A percentile compares a stretch with the other conserved stretches of the same genome.
Evolutionary conservation across 176 grass and related monocot species (phyloP).

Genomic region (Bromus sterilis): DNA sequence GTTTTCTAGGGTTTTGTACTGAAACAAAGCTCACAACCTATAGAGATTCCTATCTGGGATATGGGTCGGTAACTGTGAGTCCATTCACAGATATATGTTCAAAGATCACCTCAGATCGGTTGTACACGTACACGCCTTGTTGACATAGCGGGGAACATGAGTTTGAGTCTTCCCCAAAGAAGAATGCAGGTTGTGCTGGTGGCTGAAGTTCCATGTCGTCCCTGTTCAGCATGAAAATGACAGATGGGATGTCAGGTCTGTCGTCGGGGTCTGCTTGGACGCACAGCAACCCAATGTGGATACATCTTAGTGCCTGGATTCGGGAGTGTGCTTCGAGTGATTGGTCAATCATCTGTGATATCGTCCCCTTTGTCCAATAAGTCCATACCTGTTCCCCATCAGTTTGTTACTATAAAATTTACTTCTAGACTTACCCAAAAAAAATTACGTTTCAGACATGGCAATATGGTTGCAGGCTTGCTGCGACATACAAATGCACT

Average conservation of each 20-base stretch:
- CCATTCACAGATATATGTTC: constrained; percentile 7
- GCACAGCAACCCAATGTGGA: constrained; percentile 48
- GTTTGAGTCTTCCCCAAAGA: constrained; percentile 9
- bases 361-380: constrained; percentile 20
- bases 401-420: background rate
- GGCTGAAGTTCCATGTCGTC: constrained; percentile 23
- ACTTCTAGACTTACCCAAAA: background rate
- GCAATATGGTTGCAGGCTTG: background rate
- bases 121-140: background rate
- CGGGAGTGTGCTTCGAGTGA: background rate
- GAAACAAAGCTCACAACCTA: too few relatives aligned
- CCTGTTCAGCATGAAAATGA: constrained; percentile 43
- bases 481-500: background rate
- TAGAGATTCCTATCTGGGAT: constrained; percentile 18
- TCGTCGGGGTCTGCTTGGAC: constrained; percentile 38
- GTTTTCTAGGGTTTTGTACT: too few relatives aligned
- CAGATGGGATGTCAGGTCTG: constrained; percentile 37
- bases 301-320: constrained; percentile 14
- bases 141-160: background rate
- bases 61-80: constrained; percentile 19
- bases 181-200: constrained; percentile 28
- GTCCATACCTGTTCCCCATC: constrained; percentile 25
- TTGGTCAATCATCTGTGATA: constrained; percentile 23
- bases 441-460: background rate
- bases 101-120: constrained; percentile 6